Evolutionary conservation across 352 stramenopile species (phyloP), one percentile per base, ranked within the genome.

Genomic region (Pythium myriotylum): DNA sequence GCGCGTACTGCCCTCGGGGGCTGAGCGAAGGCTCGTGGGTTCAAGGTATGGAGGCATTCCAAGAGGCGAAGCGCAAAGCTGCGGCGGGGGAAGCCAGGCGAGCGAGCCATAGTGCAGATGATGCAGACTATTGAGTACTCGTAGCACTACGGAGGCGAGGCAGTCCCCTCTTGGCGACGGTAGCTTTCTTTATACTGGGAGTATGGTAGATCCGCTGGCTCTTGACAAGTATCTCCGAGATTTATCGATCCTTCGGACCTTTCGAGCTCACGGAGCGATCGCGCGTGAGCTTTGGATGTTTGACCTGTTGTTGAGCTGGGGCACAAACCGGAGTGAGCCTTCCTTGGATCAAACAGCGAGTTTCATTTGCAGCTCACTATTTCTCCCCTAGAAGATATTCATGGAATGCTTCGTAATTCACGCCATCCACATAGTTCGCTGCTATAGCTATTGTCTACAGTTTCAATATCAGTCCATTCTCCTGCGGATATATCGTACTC

Each of bases 1-100:
- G 85, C 22, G 80, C 62, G 7, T 94, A 92, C 66, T 94, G 81
- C 54, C 89, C 86, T 0, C 69, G 91, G 22, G 89, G 89, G 22
- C 67, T 97, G 14, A 92, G 69, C 2, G 67, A 79, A 33, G 67
- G 74, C 26, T 74, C 81, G 16, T 95, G 82, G 81, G 52, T 87
- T 12, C 63, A 88, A 57, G 84, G 81, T 16, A 91, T 91, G 81
- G 76, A 87, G 50, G 71, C 68, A 0, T 91, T 88, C 46, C 81
- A 91, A 65, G 49, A 68, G 14, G 65, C 76, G n/a, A 88, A 88
- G 55, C 51, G 29, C 16, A 69, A 63, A 46, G 41, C 59, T 9
- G 39, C 47, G 4, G 26, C 39, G 2, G 43, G 27, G 2, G 55
- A 40, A 42, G 32, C 40, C 13, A 26, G 20, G 20, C 24, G 26